Evolutionary conservation across 257 asterid species (phyloP).

Genomic region (Thymus quinquecostatus): DNA sequence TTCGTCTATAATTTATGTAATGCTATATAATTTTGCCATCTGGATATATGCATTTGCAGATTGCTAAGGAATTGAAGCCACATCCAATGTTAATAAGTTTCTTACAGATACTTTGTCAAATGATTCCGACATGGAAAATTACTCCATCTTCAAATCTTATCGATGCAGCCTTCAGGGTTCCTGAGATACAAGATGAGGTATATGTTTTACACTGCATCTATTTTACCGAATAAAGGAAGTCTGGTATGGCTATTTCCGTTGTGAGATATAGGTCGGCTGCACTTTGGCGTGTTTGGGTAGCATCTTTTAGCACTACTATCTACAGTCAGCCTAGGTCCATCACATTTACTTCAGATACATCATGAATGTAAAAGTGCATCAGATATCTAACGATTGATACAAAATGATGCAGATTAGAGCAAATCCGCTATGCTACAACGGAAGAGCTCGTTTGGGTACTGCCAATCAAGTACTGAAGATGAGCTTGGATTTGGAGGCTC

Average conservation of each 20-base stretch:
- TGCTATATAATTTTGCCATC: neutral
- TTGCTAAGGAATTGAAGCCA: slow-evolving; percentile 57
- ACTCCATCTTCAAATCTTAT: slow-evolving; percentile 53
- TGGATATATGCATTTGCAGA: slow-evolving; percentile 28
- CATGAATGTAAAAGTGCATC: too few relatives aligned
- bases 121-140: slow-evolving; percentile 63
- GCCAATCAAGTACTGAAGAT: slow-evolving; percentile 37
- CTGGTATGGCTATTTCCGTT: neutral
- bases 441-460: slow-evolving; percentile 54
- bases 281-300: neutral
- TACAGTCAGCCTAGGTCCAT: neutral
- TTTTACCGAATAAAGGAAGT: neutral
- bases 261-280: neutral
- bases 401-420: slow-evolving; percentile 48
- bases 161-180: slow-evolving; percentile 54
- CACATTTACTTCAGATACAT: neutral
- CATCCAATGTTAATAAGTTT: slow-evolving; percentile 41
- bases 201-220: neutral
- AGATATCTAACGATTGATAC: too few relatives aligned
- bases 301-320: neutral
- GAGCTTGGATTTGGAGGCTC: slow-evolving; percentile 55
- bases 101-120: slow-evolving; percentile 33
- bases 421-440: slow-evolving; percentile 60
- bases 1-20: neutral
- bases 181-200: slow-evolving; percentile 59